phyloP scores from a whole-genome alignment of 2,329 filamentous ascomycete species.

The Corniculantispora saksenae region DNA sequence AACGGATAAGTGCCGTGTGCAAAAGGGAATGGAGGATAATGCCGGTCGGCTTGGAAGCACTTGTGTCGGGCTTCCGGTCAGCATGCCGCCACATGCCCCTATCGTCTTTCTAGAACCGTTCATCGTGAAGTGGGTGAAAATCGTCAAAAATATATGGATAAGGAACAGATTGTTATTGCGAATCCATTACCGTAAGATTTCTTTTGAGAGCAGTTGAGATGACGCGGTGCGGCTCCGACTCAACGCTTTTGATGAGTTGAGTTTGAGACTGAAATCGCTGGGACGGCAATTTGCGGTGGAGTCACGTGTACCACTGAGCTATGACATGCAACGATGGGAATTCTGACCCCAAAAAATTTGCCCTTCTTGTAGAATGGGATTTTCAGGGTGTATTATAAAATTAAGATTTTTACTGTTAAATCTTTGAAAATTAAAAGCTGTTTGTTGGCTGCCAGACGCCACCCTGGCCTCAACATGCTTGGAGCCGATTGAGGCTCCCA shows the following conservation, averaged over 20 bases:
- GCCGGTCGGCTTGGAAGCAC: neutral
- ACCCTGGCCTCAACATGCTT: no score
- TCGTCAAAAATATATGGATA: neutral
- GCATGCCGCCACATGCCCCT: neutral
- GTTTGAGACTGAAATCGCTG: neutral
- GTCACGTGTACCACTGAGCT: constrained; percentile 13
- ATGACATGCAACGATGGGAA: neutral
- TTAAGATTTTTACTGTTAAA: no score
- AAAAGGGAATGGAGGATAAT: neutral
- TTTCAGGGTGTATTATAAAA: no score
- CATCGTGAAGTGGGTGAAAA: neutral
- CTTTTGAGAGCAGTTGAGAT: neutral
- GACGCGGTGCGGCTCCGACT: neutral
- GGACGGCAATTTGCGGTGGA: neutral
- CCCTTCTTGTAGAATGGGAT: no score
- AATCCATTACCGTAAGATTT: neutral
- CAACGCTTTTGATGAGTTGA: neutral
- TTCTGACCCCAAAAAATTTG: neutral
- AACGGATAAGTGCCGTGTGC: neutral
- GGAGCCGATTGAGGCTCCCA: no score
- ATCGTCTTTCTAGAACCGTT: neutral
- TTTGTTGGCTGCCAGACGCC: no score
- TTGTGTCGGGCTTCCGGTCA: neutral
- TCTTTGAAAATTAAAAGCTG: no score
- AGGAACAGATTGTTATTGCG: neutral